phyloP scores from a whole-genome alignment of 768 basidiomycete species.

The Steccherinum ochraceum region DNA sequence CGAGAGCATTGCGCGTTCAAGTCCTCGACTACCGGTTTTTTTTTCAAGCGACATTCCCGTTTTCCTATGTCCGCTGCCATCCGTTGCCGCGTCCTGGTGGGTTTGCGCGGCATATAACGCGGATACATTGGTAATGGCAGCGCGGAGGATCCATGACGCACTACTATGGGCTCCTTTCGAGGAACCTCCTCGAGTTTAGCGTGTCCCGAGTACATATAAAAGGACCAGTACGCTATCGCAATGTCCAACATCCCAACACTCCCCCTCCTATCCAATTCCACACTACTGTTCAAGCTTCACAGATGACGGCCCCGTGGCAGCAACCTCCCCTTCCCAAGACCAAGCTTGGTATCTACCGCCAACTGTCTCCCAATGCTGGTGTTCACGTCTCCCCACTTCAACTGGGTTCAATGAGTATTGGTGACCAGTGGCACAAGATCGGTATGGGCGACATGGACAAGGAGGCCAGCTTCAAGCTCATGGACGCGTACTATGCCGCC shows the following conservation, averaged over 20 bases:
- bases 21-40: too few species aligned
- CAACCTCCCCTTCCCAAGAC: too few species aligned
- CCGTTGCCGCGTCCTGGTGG: too few species aligned
- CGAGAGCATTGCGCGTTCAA: too few species aligned
- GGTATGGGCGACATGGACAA: slow-evolving; percentile 29
- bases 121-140: too few species aligned
- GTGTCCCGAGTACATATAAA: too few species aligned
- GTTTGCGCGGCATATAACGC: too few species aligned
- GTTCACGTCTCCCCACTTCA: slow-evolving; percentile 32
- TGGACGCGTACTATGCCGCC: slow-evolving; percentile 30
- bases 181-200: too few species aligned
- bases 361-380: slow-evolving; percentile 28
- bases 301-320: background rate
- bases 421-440: slow-evolving; percentile 27
- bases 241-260: background rate
- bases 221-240: background rate
- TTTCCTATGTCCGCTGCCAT: too few species aligned
- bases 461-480: slow-evolving; percentile 30
- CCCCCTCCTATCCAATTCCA: background rate
- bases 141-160: too few species aligned
- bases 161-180: too few species aligned
- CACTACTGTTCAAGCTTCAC: background rate
- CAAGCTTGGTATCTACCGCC: slow-evolving; percentile 23
- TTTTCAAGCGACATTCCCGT: too few species aligned
- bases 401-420: slow-evolving; percentile 33